Percentiles rank a stretch among this genome's conserved stretches.
These are phyloP conservation scores for Suhomyces panamericanus DNA, from an alignment of 1,139 yeast genomes.

Conservation along the genomic window DNA sequence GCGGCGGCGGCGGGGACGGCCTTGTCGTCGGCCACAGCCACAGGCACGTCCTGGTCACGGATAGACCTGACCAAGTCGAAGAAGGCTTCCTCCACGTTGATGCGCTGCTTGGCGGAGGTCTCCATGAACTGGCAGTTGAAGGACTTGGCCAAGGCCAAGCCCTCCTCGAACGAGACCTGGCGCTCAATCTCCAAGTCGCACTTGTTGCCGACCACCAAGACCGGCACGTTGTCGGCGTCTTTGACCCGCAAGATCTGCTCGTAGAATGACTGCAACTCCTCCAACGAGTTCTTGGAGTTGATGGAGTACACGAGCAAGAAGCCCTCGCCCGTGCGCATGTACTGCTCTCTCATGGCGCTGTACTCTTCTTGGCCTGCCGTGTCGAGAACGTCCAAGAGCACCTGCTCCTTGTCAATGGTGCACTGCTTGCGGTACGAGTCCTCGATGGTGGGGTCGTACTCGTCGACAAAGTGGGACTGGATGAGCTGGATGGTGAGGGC, in stretches of 20 bases:
- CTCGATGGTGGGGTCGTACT: conserved; percentile 97
- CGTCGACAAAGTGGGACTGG: conserved; percentile 91
- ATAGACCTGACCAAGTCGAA: conserved; percentile 70
- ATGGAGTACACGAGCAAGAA: conserved; percentile 82
- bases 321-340: conserved; percentile 94
- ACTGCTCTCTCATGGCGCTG: conserved; percentile 91
- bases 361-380: conserved; percentile 99
- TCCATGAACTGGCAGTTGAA: conserved; percentile 84
- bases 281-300: conserved; percentile 75
- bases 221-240: conserved; percentile 72
- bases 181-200: conserved; percentile 78
- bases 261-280: conserved; percentile 74
- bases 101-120: conserved; percentile 89
- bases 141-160: conserved; percentile 70
- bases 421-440: conserved; percentile 65
- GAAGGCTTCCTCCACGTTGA: conserved; percentile 93
- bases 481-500: conserved; percentile 90
- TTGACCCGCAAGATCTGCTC: conserved; percentile 87
- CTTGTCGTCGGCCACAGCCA: conserved; percentile 6
- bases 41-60: conserved; percentile 36
- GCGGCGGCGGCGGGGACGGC: conserved; percentile 17
- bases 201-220: conserved; percentile 74
- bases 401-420: conserved; percentile 51
- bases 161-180: conserved; percentile 80
- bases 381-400: conserved; percentile 74